Conservation (phyloP, 257 asterid species). For the Paulownia fortunei region DNA sequence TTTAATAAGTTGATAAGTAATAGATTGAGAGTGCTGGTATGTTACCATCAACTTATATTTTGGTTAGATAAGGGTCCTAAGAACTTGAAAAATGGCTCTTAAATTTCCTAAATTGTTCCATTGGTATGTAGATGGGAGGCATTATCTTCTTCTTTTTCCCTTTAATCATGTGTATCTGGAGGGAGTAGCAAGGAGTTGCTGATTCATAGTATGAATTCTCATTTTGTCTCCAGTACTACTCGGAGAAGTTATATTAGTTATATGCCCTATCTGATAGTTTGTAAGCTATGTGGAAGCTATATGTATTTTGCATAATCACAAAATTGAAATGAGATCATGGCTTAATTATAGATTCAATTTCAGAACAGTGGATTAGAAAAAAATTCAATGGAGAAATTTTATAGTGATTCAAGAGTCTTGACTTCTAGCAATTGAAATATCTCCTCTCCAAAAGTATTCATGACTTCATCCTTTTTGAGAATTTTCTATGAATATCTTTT, state of each 20-base stretch:
- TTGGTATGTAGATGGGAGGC: not conserved
- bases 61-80: not conserved
- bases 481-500: not conserved
- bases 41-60: not conserved
- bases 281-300: not conserved
- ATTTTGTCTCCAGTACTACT: not conserved
- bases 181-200: not conserved
- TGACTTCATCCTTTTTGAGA: not conserved
- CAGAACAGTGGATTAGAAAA: not conserved
- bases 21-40: not conserved
- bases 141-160: not conserved
- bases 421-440: not conserved
- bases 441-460: not conserved
- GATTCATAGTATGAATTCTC: not conserved
- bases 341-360: not conserved
- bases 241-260: not conserved
- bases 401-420: not conserved
- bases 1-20: not conserved
- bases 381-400: not conserved
- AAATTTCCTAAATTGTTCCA: not conserved
- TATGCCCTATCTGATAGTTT: not conserved
- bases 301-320: not conserved
- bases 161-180: not conserved
- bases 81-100: not conserved
- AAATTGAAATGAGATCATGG: not conserved